Evolutionary conservation across 2,329 filamentous ascomycete species (phyloP), one percentile per base, ranked within the genome.

Genomic region (Fusarium longipes): DNA sequence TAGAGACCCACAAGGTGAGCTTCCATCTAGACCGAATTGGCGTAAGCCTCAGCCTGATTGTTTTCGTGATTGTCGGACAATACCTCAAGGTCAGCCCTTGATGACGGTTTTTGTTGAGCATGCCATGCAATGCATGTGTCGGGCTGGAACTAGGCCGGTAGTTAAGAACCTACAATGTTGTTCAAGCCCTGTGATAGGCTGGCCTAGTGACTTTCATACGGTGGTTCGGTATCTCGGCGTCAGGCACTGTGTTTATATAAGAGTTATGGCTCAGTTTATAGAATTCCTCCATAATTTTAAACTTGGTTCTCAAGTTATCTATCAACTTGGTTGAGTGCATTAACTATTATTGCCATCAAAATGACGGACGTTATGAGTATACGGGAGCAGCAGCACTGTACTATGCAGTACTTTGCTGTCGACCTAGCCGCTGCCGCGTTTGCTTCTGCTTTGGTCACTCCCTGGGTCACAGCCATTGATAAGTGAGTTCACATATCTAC

Each of bases 381-480:
- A 25, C 53, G 69, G 17, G 57, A 65, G 56, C 70, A 73, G 54
- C 64, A 70, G 39, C 57, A 57, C 32, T 73, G 70, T 38, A 73
- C 70, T 1, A 60, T 70, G 54, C 64, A 73, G 48, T 70, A 69
- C 47, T 69, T 73, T 49, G 70, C 70, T 48, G 67, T 70, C 22
- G 70, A 73, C 48, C 56, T 73, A 1, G 50, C 61, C 4, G 70
- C 70, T 22, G 70, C 70, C 0, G 67, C 70, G 6, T 60, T 73
- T 10, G 70, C 70, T 22, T 71, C 70, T 50, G 70, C 69, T 20
- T 36, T 73, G 29, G 70, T 73, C 15, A 69, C 70, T 47, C 70
- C 70, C 12, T 73, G 70, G 70, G 70, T 73, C 11, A 69, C 67
- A n/a, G 70, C 70, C 14, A 73, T 73, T 24, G 69, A 73, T 14